Conservation (phyloP, 805 yeast genomes). For the Blastobotrys mokoenaii region DNA sequence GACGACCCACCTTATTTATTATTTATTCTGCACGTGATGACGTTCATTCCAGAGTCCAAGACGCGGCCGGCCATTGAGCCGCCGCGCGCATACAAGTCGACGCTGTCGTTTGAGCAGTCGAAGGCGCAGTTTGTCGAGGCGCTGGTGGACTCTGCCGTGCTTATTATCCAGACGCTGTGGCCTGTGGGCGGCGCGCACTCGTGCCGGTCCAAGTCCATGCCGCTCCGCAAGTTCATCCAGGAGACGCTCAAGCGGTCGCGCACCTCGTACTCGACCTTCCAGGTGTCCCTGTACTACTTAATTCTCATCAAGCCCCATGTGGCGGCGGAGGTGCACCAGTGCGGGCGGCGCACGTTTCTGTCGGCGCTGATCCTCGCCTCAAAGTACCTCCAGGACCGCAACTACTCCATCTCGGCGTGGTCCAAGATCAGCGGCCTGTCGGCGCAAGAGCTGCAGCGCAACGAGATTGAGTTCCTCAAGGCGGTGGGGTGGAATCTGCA, state of each 20-base stretch:
- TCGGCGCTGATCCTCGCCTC: constrained; percentile 62
- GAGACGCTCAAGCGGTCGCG: constrained; percentile 41
- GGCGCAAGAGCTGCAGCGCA: constrained; percentile 38
- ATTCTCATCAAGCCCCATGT: constrained; percentile 34
- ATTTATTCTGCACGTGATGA: too few relatives aligned
- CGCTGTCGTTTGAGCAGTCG: neutral
- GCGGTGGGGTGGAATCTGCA: constrained; percentile 50
- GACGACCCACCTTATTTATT: too few relatives aligned
- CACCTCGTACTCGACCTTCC: constrained; percentile 53
- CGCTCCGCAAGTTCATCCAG: constrained; percentile 30
- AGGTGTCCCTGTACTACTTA: constrained; percentile 60
- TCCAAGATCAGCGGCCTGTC: constrained; percentile 61
- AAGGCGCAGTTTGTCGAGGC: constrained; percentile 16
- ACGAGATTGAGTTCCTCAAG: constrained; percentile 48
- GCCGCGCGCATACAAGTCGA: too few relatives aligned
- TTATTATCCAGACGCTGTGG: constrained; percentile 26
- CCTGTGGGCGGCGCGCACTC: constrained; percentile 24
- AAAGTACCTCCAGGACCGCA: constrained; percentile 66
- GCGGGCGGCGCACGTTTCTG: constrained; percentile 62
- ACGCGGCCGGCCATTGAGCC: too few relatives aligned
- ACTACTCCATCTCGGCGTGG: constrained; percentile 66
- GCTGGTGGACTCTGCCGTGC: constrained; percentile 22
- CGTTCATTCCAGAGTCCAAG: too few relatives aligned
- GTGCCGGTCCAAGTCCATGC: constrained; percentile 21
- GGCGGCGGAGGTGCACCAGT: constrained; percentile 17